A percentile compares a stretch with the other conserved stretches of the same genome.
These are phyloP conservation scores for Polychytrium aggregatum DNA, from an alignment of 192 early-diverging fungal species.

Conservation along the genomic window DNA sequence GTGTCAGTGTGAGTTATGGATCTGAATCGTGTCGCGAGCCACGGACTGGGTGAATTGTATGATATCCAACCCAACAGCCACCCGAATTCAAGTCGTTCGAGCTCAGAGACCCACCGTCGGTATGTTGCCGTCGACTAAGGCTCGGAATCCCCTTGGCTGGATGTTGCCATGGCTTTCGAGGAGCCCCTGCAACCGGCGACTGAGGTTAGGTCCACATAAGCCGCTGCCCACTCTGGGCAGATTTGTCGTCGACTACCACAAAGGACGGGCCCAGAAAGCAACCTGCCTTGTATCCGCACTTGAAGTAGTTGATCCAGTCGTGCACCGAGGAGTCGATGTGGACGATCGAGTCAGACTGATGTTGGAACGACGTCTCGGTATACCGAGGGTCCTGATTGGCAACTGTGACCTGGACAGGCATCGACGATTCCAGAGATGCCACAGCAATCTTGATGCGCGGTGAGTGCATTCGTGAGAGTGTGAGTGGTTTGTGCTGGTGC, in stretches of 20 bases:
- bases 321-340: constrained; percentile 56
- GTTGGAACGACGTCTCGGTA: constrained; percentile 29
- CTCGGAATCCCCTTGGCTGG: constrained; percentile 46
- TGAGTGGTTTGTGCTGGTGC: background rate
- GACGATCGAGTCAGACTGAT: constrained; percentile 38
- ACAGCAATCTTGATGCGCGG: constrained; percentile 15
- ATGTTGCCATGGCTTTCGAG: constrained; percentile 35
- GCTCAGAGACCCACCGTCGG: too few relatives aligned
- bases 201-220: constrained; percentile 6
- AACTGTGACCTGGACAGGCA: constrained; percentile 27
- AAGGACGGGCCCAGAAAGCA: too few relatives aligned
- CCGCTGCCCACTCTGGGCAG: constrained; percentile 1
- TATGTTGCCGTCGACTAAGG: constrained; percentile 69
- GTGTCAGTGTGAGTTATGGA: too few relatives aligned
- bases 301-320: constrained; percentile 89
- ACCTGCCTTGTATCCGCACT: constrained; percentile 72
- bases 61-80: too few relatives aligned
- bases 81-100: too few relatives aligned
- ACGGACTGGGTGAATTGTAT: too few relatives aligned
- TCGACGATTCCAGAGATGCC: background rate
- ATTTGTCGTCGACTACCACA: too few relatives aligned
- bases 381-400: constrained; percentile 49
- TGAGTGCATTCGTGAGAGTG: constrained; percentile 7
- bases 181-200: too few relatives aligned
- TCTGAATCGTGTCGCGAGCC: too few relatives aligned